Conservation (phyloP, 495 filamentous ascomycete species). For the Penicillium pancosmium region DNA sequence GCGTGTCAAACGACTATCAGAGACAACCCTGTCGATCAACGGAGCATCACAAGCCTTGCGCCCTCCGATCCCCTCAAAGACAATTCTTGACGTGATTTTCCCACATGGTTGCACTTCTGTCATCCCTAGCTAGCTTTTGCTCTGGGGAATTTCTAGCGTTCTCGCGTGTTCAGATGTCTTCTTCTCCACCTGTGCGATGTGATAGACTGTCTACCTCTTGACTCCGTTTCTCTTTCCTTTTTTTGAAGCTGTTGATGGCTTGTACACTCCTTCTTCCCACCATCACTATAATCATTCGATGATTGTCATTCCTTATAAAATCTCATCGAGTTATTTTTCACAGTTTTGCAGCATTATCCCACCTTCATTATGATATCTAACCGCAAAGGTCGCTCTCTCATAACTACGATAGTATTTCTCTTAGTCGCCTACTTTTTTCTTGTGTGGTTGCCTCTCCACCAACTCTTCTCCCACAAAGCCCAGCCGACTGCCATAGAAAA, state of each 20-base stretch:
- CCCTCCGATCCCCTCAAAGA: conserved; percentile 6
- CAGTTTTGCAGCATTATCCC: conserved; percentile 6
- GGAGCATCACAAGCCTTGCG: conserved; percentile 8
- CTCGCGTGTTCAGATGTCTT: conserved; percentile 5
- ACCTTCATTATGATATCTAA: conserved; percentile 37
- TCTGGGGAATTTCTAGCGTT: conserved; percentile 7
- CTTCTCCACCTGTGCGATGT: conserved; percentile 5
- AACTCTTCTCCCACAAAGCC: conserved; percentile 16
- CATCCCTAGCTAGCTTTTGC: neutral
- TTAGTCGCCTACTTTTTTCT: conserved; percentile 26
- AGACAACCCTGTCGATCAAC: conserved; percentile 20
- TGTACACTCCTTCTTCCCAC: conserved; percentile 18
- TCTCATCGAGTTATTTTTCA: neutral
- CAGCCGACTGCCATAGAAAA: conserved; percentile 17
- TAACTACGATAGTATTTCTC: conserved; percentile 19
- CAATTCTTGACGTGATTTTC: conserved; percentile 14
- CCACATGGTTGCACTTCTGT: conserved; percentile 15
- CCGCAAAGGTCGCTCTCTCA: conserved; percentile 28
- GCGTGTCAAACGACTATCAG: conserved; percentile 17
- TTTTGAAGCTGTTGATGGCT: conserved; percentile 18
- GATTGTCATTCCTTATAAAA: conserved; percentile 29
- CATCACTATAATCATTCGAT: conserved; percentile 18
- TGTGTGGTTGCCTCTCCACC: conserved; percentile 33
- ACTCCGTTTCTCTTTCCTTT: conserved; percentile 1
- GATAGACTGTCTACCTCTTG: neutral